Percentiles rank a stretch among this genome's conserved stretches.
Conservation (phyloP, 163 green algal genomes). For the Volvox carteri region DNA sequence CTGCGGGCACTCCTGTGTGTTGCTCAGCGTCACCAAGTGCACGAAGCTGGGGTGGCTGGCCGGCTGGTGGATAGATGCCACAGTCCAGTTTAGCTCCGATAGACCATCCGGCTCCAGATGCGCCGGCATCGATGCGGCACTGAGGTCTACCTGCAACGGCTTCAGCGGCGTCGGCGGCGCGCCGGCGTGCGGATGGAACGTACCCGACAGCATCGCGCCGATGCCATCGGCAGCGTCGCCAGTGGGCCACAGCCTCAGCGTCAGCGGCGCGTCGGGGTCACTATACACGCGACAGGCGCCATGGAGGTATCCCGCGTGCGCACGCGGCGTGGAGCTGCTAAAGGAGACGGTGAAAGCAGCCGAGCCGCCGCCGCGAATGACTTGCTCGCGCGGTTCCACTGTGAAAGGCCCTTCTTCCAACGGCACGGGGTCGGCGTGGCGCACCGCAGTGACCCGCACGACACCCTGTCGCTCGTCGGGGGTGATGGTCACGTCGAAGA, state of each 20-base stretch:
- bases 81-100: slow-evolving; percentile 57
- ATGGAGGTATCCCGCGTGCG: slow-evolving; percentile 61
- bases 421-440: slow-evolving; percentile 41
- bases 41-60: slow-evolving; percentile 63
- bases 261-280: slow-evolving; percentile 29
- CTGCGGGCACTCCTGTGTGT: slow-evolving; percentile 64
- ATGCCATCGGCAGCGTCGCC: slow-evolving; percentile 46
- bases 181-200: slow-evolving; percentile 58
- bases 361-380: slow-evolving; percentile 58
- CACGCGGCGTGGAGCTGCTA: background rate
- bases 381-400: slow-evolving; percentile 53
- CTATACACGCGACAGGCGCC: slow-evolving; percentile 58
- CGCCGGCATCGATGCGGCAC: slow-evolving; percentile 36
- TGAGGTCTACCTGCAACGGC: slow-evolving; percentile 67
- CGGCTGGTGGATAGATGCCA: slow-evolving; percentile 59
- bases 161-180: slow-evolving; percentile 59
- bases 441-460: slow-evolving; percentile 15
- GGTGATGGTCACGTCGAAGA: slow-evolving; percentile 16
- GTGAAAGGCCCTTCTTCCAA: slow-evolving; percentile 41
- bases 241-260: slow-evolving; percentile 57
- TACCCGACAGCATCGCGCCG: slow-evolving; percentile 58
- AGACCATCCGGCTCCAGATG: slow-evolving; percentile 66
- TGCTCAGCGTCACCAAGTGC: slow-evolving; percentile 66
- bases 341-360: slow-evolving; percentile 64
- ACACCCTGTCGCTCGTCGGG: background rate